These are phyloP conservation scores for Russula griseocarnosa DNA, from an alignment of 768 basidiomycete species.

Conservation along the genomic window DNA sequence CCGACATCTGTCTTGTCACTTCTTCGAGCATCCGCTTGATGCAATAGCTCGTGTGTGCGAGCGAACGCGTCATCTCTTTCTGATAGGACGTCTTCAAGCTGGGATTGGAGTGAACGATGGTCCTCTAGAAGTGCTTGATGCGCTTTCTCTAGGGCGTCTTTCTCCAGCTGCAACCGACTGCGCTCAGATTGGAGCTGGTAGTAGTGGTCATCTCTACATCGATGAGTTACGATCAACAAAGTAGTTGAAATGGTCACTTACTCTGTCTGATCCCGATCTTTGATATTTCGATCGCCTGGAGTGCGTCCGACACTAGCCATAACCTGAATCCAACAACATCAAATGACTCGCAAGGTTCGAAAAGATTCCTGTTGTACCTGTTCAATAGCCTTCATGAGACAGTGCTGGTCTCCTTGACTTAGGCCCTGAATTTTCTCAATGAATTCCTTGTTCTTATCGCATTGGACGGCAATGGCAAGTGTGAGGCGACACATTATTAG, in stretches of 20 bases:
- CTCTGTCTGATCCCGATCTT: slow-evolving; percentile 74
- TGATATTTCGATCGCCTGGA: slow-evolving; percentile 45
- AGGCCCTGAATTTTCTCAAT: slow-evolving; percentile 85
- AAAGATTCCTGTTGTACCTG: slow-evolving; percentile 48
- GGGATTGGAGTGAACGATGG: slow-evolving; percentile 68
- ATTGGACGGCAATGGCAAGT: slow-evolving; percentile 85
- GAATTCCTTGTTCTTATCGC: slow-evolving; percentile 81
- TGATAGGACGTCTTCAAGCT: slow-evolving; percentile 66
- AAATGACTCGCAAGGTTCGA: neutral
- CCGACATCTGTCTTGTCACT: slow-evolving; percentile 70
- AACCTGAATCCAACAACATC: slow-evolving; percentile 43
- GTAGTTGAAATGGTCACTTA: slow-evolving; percentile 40
- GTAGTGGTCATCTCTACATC: slow-evolving; percentile 77
- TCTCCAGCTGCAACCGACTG: slow-evolving; percentile 73
- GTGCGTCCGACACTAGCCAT: slow-evolving; percentile 66
- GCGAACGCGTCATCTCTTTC: slow-evolving; percentile 75
- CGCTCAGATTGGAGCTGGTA: slow-evolving; percentile 80
- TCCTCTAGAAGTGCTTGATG: slow-evolving; percentile 75
- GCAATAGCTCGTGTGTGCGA: slow-evolving; percentile 55
- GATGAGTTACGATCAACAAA: slow-evolving; percentile 2
- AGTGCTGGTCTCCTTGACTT: slow-evolving; percentile 79
- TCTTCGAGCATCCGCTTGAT: slow-evolving; percentile 58
- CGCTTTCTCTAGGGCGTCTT: slow-evolving; percentile 79
- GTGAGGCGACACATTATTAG: slow-evolving; percentile 75
- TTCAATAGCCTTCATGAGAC: slow-evolving; percentile 91